These are phyloP conservation scores for Astraeus odoratus DNA, from an alignment of 768 basidiomycete species.

Conservation along the genomic window DNA sequence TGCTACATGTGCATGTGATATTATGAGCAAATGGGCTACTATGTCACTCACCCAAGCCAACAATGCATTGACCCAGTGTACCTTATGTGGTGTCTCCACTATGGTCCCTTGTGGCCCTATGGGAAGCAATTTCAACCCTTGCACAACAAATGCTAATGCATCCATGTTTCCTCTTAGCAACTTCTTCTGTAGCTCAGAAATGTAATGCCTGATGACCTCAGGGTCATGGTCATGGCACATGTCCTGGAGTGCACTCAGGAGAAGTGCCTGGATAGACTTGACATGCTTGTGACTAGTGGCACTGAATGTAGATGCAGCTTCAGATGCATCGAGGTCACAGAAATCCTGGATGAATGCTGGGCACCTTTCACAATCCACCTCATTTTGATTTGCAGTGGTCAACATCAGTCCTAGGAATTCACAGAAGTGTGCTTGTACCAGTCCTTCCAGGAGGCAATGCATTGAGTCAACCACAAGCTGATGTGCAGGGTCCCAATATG, in stretches of 20 bases:
- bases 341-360: slow-evolving; percentile 3
- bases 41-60: slow-evolving; percentile 6
- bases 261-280: slow-evolving; percentile 1
- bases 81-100: slow-evolving; percentile 1
- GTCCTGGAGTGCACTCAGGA: background rate
- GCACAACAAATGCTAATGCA: background rate
- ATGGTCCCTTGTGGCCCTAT: background rate
- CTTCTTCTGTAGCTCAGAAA: background rate
- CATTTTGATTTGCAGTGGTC: background rate
- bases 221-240: background rate
- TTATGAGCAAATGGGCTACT: too few relatives aligned
- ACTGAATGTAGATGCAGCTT: background rate
- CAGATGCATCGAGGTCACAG: background rate
- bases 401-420: slow-evolving; percentile 3
- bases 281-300: background rate
- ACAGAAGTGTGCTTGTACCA: background rate
- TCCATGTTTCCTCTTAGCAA: background rate
- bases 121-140: background rate
- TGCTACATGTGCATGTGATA: too few relatives aligned
- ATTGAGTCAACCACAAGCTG: slow-evolving; percentile 16
- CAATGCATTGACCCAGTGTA: slow-evolving; percentile 5
- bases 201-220: background rate
- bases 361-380: background rate
- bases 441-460: slow-evolving; percentile 11
- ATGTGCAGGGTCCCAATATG: slow-evolving; percentile 18